Conservation (phyloP, 2,329 filamentous ascomycete genomes). For the Ophiostoma sp. region DNA sequence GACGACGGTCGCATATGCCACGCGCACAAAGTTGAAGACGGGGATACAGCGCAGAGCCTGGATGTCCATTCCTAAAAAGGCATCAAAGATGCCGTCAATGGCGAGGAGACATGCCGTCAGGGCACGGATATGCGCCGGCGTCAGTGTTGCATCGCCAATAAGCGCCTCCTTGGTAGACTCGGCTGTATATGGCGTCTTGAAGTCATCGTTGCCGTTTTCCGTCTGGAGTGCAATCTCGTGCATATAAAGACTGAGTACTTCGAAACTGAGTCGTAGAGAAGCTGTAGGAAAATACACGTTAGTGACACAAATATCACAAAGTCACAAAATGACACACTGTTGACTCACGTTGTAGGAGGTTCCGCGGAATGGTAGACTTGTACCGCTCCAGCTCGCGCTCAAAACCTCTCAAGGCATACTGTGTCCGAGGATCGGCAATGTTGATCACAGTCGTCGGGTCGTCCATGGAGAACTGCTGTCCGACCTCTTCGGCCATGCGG, state of each 20-base stretch:
- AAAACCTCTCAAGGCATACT: conserved; percentile 64
- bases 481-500: conserved; percentile 67
- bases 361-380: conserved; percentile 52
- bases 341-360: conserved; percentile 58
- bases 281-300: conserved; percentile 42
- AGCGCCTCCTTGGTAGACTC: conserved; percentile 47
- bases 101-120: conserved; percentile 66
- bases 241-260: conserved; percentile 69
- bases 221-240: conserved; percentile 73
- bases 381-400: conserved; percentile 65
- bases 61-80: conserved; percentile 63
- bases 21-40: conserved; percentile 69
- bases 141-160: conserved; percentile 43
- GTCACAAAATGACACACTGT: conserved; percentile 37
- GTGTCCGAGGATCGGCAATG: conserved; percentile 63
- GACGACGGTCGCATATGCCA: conserved; percentile 70
- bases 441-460: conserved; percentile 57
- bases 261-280: conserved; percentile 63
- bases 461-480: conserved; percentile 65
- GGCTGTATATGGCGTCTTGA: conserved; percentile 49
- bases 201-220: conserved; percentile 56
- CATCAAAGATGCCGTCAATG: conserved; percentile 66
- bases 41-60: conserved; percentile 63
- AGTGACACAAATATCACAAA: neutral
- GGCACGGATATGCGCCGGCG: conserved; percentile 64